These are phyloP conservation scores for Talaromyces sp. DNA, from an alignment of 2,329 filamentous ascomycete species.

Conservation along the genomic window DNA sequence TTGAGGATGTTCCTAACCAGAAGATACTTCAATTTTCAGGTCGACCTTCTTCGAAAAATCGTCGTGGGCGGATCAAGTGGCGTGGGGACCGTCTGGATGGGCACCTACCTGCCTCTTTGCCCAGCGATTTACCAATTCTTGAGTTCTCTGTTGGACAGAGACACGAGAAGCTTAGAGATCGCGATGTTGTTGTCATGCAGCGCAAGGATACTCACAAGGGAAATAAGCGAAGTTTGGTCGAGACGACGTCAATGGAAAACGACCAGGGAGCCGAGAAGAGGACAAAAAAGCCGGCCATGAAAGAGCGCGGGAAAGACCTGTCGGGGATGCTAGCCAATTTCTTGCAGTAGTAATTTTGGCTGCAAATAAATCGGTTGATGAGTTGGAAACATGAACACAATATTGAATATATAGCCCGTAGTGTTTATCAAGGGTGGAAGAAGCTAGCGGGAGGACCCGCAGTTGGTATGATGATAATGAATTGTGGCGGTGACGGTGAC, in stretches of 20 bases:
- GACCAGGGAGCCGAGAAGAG: not conserved
- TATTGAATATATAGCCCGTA: not conserved
- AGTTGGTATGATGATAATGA: not conserved
- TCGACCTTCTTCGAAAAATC: not conserved
- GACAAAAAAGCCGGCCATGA: slow-evolving; percentile 26
- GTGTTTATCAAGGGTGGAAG: not conserved
- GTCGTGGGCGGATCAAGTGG: not conserved
- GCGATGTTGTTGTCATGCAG: not conserved
- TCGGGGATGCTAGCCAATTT: slow-evolving; percentile 32
- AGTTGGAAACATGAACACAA: not conserved
- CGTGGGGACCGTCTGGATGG: not conserved
- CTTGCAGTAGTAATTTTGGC: slow-evolving; percentile 14
- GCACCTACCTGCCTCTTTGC: slow-evolving; percentile 1
- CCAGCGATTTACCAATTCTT: slow-evolving; percentile 23
- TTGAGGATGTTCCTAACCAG: not conserved
- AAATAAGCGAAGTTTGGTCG: slow-evolving; percentile 13
- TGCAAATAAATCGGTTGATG: not conserved
- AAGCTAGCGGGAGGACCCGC: slow-evolving; percentile 15
- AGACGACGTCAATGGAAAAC: not conserved
- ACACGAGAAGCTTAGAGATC: slow-evolving; percentile 6
- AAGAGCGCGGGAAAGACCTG: slow-evolving; percentile 28
- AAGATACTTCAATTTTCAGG: not conserved
- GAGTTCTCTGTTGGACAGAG: slow-evolving; percentile 26
- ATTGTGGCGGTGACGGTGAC: slow-evolving; percentile 7
- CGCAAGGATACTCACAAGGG: slow-evolving; percentile 13